Conservation (phyloP, 441 rosid species). For the Erysimum pusillum region DNA sequence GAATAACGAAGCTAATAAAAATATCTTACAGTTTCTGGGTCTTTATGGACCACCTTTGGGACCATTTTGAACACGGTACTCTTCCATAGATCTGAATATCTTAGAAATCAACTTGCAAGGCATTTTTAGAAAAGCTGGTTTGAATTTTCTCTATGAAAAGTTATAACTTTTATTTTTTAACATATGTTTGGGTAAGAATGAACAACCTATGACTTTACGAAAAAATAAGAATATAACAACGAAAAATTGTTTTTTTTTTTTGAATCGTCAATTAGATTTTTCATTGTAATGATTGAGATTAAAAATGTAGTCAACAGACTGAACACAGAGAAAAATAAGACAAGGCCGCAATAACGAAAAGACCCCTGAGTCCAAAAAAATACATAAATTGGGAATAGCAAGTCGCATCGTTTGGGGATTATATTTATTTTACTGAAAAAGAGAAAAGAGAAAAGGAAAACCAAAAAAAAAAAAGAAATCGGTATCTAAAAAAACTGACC, state of each 20-base stretch:
- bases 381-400: neutral
- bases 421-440: constrained; percentile 17
- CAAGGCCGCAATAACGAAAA: neutral
- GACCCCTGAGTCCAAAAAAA: constrained; percentile 23
- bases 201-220: neutral
- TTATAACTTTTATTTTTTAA: neutral
- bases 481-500: constrained; percentile 40
- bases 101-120: neutral
- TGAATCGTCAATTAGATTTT: neutral
- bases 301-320: neutral
- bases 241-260: neutral
- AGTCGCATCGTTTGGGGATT: constrained; percentile 15
- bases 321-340: neutral
- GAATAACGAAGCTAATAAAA: constrained; percentile 1
- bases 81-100: constrained; percentile 28
- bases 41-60: constrained; percentile 25
- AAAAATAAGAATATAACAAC: neutral
- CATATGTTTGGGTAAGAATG: neutral
- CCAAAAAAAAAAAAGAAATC: neutral
- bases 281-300: constrained; percentile 7
- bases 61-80: constrained; percentile 22
- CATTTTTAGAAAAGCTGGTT: constrained; percentile 15
- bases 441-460: constrained; percentile 16
- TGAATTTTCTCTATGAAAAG: constrained; percentile 10
- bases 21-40: constrained; percentile 1